Conservation (phyloP, 805 yeast species). For the Helenozyma baotianmanensis region DNA sequence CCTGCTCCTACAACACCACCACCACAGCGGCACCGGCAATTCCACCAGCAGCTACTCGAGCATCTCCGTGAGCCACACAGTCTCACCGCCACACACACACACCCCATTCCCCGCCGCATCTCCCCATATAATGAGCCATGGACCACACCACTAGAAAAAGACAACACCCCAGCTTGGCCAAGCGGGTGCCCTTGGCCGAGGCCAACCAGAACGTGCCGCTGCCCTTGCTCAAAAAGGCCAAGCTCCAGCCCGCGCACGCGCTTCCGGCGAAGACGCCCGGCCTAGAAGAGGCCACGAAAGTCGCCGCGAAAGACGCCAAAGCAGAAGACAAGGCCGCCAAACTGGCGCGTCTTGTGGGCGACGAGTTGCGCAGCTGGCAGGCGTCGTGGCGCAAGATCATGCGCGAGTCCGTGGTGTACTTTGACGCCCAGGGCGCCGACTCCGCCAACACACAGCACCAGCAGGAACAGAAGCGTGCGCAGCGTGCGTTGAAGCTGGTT, state of each 20-base stretch:
- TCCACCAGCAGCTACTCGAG: too few relatives aligned
- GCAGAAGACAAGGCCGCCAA: constrained; percentile 6
- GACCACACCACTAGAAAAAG: too few relatives aligned
- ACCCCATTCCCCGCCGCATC: too few relatives aligned
- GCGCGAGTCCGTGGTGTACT: constrained; percentile 55
- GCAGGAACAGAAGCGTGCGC: constrained; percentile 38
- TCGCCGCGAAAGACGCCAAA: neutral
- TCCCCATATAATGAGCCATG: too few relatives aligned
- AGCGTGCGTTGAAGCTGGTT: constrained; percentile 42
- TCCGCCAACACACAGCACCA: constrained; percentile 32
- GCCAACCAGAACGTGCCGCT: constrained; percentile 37
- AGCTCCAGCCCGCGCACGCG: constrained; percentile 6
- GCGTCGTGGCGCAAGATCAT: constrained; percentile 59
- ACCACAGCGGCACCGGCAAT: too few relatives aligned
- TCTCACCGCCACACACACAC: too few relatives aligned
- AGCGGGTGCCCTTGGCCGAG: constrained; percentile 36
- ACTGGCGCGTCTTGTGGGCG: constrained; percentile 37
- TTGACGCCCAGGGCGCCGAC: constrained; percentile 49
- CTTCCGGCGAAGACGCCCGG: constrained; percentile 1
- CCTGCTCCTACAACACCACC: too few relatives aligned
- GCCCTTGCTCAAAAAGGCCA: constrained; percentile 31
- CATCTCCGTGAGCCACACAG: too few relatives aligned
- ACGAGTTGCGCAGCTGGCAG: constrained; percentile 56
- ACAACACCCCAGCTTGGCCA: constrained; percentile 2
- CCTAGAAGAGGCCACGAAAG: constrained; percentile 1